Percentiles rank a stretch among this genome's conserved stretches.
Evolutionary conservation across 371 early-diverging fungal genomes (phyloP).

Genomic region (Mortierella sp.): DNA sequence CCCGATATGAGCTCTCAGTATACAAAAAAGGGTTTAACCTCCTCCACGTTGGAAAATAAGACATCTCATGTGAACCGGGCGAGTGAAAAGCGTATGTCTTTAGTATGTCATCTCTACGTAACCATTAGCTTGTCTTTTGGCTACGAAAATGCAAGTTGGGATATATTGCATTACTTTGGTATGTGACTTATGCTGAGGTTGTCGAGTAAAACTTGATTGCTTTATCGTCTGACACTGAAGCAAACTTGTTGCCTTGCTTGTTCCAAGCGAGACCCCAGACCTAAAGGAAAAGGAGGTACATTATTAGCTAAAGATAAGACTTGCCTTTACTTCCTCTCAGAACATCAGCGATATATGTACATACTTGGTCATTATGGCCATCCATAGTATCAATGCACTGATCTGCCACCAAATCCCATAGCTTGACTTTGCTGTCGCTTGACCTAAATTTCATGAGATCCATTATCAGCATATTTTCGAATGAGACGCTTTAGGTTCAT

Average conservation of each 20-base stretch:
- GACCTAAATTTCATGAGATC: conserved; percentile 31
- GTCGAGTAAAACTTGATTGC: conserved; percentile 59
- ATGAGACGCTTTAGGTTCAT: neutral
- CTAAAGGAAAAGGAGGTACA: conserved; percentile 41
- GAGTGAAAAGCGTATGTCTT: too few relatives aligned
- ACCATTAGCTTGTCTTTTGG: neutral
- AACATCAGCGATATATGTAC: too few relatives aligned
- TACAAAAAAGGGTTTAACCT: too few relatives aligned
- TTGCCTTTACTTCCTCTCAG: neutral
- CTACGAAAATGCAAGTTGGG: neutral
- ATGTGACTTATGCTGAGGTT: conserved; percentile 38
- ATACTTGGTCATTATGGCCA: conserved; percentile 80
- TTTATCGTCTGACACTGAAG: conserved; percentile 81
- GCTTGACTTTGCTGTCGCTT: conserved; percentile 83
- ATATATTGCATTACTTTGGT: neutral
- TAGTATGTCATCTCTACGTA: neutral
- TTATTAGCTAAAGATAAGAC: neutral
- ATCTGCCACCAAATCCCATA: conserved; percentile 83
- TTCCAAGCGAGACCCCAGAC: conserved; percentile 87
- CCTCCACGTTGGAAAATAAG: too few relatives aligned
- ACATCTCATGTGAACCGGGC: too few relatives aligned
- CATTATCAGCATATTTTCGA: neutral
- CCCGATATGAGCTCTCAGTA: too few relatives aligned
- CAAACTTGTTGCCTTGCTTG: conserved; percentile 80
- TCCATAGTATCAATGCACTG: conserved; percentile 87